Evolutionary conservation across 805 yeast species (phyloP), one percentile per base, ranked within the genome.

Genomic region (Metschnikowia gruessii): DNA sequence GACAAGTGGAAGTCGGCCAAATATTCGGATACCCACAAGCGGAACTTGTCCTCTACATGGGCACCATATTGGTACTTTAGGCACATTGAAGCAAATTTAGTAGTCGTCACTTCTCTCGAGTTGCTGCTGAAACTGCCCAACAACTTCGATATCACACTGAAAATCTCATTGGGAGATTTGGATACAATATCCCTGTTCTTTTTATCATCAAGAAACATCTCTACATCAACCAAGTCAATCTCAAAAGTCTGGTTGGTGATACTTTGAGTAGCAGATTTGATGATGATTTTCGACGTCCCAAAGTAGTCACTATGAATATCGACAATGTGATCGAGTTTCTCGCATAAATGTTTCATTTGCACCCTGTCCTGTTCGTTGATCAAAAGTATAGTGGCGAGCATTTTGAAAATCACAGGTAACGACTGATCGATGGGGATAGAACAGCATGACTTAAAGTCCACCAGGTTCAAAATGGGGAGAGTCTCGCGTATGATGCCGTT

Each of bases 21-120:
- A 31, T 53, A 53, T 16, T 51, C 53, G 2, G 57, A 37, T 12
- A 49, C 34, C 53, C 55, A 51, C 4, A 41, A 22, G 6, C 19
- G 18, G 22, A 41, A 37, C 2, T n/a, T 22, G 6, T 33, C 42
- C 12, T 32, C 40, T 2, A 24, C 21, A 4, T 32, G 16, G n/a
- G 18, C 15, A 5, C 3, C 21, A n/a, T 15, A 7, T 3, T 11
- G 40, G n/a, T 46, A 24, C 7, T 46, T 37, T 15, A 46, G 35
- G 17, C 11, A 46, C 31, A 46, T 22, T 5, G 40, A 18, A 15
- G 44, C 48, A 21, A 45, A 24, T 26, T 16, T 19, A 13, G 9
- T 29, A 3, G 38, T 12, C 22, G 29, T 13, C 5, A 15, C 31
- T 19, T 16, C 33, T 8, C 13, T 24, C 11, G 17, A 10, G 30